Conservation (phyloP, 805 yeast species). For the Candida maesae region DNA sequence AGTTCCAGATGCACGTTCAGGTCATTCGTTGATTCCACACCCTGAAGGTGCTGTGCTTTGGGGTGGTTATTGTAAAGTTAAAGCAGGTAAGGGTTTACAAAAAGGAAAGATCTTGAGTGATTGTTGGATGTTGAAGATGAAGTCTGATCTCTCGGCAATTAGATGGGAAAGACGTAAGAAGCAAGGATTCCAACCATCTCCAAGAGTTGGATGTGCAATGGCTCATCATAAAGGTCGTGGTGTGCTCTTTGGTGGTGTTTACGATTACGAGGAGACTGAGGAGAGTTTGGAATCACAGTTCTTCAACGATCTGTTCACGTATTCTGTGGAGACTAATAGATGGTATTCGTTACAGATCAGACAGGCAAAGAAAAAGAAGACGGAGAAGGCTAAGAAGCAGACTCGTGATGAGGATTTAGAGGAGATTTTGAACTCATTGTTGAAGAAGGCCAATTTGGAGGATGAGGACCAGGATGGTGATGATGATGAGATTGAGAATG, state of each 20-base stretch:
- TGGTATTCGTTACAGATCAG: conserved; percentile 77
- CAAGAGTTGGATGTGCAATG: conserved; percentile 94
- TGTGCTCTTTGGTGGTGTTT: conserved; percentile 91
- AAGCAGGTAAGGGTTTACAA: conserved; percentile 82
- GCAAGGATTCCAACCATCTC: conserved; percentile 86
- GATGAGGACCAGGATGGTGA: conserved; percentile 39
- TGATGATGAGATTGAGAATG: conserved; percentile 46
- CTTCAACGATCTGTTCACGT: conserved; percentile 75
- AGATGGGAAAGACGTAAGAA: conserved; percentile 89
- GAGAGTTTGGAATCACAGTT: conserved; percentile 83
- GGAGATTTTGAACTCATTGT: conserved; percentile 68
- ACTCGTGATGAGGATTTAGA: conserved; percentile 66
- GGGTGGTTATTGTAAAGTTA: conserved; percentile 94
- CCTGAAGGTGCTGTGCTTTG: conserved; percentile 80
- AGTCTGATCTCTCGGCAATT: conserved; percentile 63
- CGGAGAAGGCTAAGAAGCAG: conserved; percentile 39
- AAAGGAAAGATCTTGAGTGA: conserved; percentile 89
- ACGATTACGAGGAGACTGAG: conserved; percentile 92
- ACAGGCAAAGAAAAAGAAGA: conserved; percentile 55
- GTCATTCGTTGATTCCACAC: conserved; percentile 79
- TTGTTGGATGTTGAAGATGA: conserved; percentile 85
- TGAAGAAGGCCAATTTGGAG: conserved; percentile 67
- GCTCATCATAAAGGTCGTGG: conserved; percentile 90
- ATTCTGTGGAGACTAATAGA: conserved; percentile 80
- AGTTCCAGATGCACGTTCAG: conserved; percentile 88